Evolutionary conservation across 225 moss, liverwort and hornwort species (phyloP), one percentile per base, ranked within the genome.

Genomic region (Pleurozium schreberi): DNA sequence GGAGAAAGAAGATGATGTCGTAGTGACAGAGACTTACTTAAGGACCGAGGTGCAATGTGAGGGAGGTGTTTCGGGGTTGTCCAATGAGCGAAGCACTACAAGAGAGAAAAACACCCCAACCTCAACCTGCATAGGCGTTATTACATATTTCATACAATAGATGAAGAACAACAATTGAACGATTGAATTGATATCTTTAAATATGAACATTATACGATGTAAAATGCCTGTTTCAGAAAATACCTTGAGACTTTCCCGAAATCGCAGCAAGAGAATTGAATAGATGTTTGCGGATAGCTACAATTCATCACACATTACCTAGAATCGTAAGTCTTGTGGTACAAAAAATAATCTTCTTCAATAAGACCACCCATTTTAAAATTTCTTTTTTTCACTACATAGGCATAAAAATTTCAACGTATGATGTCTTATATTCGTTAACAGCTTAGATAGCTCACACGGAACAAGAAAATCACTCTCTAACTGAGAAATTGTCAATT

Each of bases 161-260:
- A 73, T 84, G 76, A 81, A 47, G 18, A 84, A 85, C 9, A 84
- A 15, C 36, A 69, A 42, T 49, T 82, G 17, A 47, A 74, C 6
- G 47, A 31, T 20, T 75, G 75, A 33, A 55, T 55, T 40, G 47
- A 66, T 43, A 85, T n/a, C 62, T n/a, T 64, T 26, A 85, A 49
- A 43, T 22, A 64, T 77, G 33, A 50, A 78, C 59, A 71, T 22
- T 16, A 40, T 74, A 40, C 15, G 65, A 85, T 66, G 50, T 22
- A 91, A 36, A 69, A 45, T 55, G 79, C 27, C 53, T 62, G 28
- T 67, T 65, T 80, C 86, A 80, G 49, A 89, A 45, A 62, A 75
- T 92, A 96, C 97, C 96, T 98, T 98, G 58, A 98, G 95, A 90
- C 97, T 96, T 86, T 98, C 95, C 86, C 97, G 92, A 90, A 98